phyloP scores from a whole-genome alignment of 805 yeast genomes.

The Candida maris region DNA sequence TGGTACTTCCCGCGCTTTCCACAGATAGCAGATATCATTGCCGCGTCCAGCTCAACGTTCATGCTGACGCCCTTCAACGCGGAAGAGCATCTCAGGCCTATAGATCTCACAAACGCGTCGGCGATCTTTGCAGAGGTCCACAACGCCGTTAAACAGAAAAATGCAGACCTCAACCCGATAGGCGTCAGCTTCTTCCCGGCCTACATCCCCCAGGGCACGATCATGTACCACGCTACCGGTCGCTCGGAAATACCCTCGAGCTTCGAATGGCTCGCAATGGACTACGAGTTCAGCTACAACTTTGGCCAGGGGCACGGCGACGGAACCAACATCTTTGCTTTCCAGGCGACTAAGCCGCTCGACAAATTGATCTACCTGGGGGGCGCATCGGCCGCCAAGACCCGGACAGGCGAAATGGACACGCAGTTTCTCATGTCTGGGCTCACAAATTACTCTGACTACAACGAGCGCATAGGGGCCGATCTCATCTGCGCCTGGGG shows the following conservation, averaged over 20 bases:
- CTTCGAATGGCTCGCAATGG: constrained; percentile 65
- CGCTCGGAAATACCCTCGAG: constrained; percentile 38
- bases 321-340: constrained; percentile 38
- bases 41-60: background rate
- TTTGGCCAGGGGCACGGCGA: constrained; percentile 31
- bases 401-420: constrained; percentile 58
- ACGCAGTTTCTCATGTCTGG: constrained; percentile 44
- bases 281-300: constrained; percentile 54
- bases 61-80: constrained; percentile 20
- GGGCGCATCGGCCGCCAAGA: constrained; percentile 68
- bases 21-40: background rate
- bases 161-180: constrained; percentile 49
- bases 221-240: constrained; percentile 51
- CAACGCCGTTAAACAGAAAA: constrained; percentile 49
- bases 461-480: constrained; percentile 46
- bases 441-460: constrained; percentile 25
- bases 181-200: constrained; percentile 61
- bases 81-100: constrained; percentile 21
- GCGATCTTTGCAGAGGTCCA: constrained; percentile 54
- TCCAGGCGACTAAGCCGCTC: constrained; percentile 44
- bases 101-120: constrained; percentile 47
- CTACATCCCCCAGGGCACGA: constrained; percentile 54
- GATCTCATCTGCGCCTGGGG: constrained; percentile 55
- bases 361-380: constrained; percentile 51
- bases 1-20: background rate